Conservation (phyloP, 768 basidiomycete species). For the Fistulinella prunicolor region DNA sequence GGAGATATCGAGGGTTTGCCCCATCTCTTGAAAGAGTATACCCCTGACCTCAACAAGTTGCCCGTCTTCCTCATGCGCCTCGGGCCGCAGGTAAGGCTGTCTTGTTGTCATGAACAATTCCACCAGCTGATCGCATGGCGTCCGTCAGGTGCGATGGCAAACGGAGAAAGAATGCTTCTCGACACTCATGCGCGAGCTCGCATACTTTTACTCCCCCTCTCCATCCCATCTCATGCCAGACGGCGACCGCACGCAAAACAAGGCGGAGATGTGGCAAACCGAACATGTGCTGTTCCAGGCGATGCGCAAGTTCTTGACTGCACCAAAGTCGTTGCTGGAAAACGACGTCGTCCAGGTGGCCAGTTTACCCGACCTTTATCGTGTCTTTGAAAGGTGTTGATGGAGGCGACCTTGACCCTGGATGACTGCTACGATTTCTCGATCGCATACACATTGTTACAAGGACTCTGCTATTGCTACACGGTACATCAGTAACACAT, state of each 20-base stretch:
- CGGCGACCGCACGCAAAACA: conserved; percentile 41
- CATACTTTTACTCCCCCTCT: conserved; percentile 80
- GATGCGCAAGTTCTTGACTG: conserved; percentile 70
- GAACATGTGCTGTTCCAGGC: conserved; percentile 90
- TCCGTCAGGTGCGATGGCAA: conserved; percentile 89
- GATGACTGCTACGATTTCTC: conserved; percentile 4
- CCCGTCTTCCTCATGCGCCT: conserved; percentile 89
- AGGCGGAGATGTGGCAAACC: conserved; percentile 77
- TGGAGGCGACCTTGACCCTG: neutral
- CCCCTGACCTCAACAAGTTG: conserved; percentile 87
- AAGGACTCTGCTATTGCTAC: too few relatives aligned
- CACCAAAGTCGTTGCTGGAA: conserved; percentile 65
- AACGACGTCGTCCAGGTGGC: conserved; percentile 84
- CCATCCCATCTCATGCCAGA: conserved; percentile 21
- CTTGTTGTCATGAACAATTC: neutral
- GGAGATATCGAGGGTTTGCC: conserved; percentile 79
- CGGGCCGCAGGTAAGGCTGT: conserved; percentile 73
- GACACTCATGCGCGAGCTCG: conserved; percentile 82
- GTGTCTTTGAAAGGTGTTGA: conserved; percentile 92
- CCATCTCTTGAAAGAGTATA: conserved; percentile 79
- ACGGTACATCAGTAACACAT: too few relatives aligned
- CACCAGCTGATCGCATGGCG: neutral
- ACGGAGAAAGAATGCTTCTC: conserved; percentile 83
- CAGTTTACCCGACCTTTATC: conserved; percentile 86
- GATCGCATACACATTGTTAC: too few relatives aligned